These are phyloP conservation scores for Debaryomyces nepalensis DNA, from an alignment of 1,139 yeast genomes.

Conservation along the genomic window DNA sequence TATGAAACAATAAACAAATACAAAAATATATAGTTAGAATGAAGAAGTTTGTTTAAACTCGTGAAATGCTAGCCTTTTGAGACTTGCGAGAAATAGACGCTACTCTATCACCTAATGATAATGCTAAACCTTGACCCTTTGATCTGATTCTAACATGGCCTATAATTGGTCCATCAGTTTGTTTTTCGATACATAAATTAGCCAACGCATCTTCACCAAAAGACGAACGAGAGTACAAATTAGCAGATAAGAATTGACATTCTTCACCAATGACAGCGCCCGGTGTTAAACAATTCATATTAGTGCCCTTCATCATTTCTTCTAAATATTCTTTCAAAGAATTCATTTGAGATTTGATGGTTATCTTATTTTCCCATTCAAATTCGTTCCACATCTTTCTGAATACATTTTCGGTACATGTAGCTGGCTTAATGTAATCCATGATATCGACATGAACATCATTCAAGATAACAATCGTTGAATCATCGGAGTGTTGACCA, in stretches of 20 bases:
- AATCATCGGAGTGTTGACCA: constrained; percentile 92
- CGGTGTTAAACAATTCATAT: constrained; percentile 93
- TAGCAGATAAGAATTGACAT: constrained; percentile 93
- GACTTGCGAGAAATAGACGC: constrained; percentile 73
- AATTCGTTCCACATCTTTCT: constrained; percentile 99
- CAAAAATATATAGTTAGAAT: constrained; percentile 11
- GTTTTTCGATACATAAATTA: constrained; percentile 88
- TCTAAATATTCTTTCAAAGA: constrained; percentile 81
- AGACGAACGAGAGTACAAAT: constrained; percentile 87
- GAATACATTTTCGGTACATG: constrained; percentile 86
- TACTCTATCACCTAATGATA: constrained; percentile 92
- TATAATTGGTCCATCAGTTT: constrained; percentile 72
- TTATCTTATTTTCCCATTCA: constrained; percentile 99
- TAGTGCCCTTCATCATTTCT: constrained; percentile 79
- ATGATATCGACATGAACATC: constrained; percentile 96
- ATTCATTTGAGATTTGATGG: constrained; percentile 72
- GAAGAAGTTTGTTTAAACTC: constrained; percentile 22
- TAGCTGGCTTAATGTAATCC: constrained; percentile 96
- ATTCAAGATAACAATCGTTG: constrained; percentile 86
- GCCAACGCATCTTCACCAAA: constrained; percentile 99
- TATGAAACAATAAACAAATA: constrained; percentile 10
- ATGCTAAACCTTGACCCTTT: constrained; percentile 96
- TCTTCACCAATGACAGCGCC: constrained; percentile 86
- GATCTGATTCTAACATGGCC: constrained; percentile 98
- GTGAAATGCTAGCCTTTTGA: constrained; percentile 29